Base-by-base conservation (phyloP, 352 stramenopile species). In the Pilasporangium apinafurcum region DNA sequence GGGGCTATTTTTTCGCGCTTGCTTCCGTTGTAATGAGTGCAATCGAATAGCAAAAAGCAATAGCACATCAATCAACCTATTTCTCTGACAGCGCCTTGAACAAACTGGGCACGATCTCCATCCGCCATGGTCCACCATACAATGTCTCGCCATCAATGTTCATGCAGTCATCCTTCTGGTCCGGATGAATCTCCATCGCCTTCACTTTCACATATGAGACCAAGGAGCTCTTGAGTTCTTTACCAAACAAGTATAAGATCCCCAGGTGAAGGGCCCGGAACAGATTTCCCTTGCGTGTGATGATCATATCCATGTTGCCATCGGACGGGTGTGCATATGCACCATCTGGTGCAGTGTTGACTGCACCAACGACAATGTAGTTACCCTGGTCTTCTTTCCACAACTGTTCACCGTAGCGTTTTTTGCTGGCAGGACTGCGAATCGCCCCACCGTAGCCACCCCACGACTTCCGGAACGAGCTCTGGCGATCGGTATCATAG, bases 1-100 rank as follows among this genome's bases (percentile, higher is more conserved):
- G n/a, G n/a, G n/a, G n/a, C n/a, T n/a, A n/a, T n/a, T n/a, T n/a
- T n/a, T n/a, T n/a, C n/a, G n/a, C n/a, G n/a, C n/a, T n/a, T n/a
- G n/a, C n/a, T n/a, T n/a, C n/a, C n/a, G n/a, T n/a, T n/a, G n/a
- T n/a, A n/a, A n/a, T n/a, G n/a, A n/a, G n/a, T n/a, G n/a, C n/a
- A n/a, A n/a, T n/a, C n/a, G n/a, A n/a, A n/a, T n/a, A n/a, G n/a
- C n/a, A n/a, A n/a, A n/a, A n/a, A n/a, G n/a, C n/a, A n/a, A n/a
- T n/a, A n/a, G n/a, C n/a, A n/a, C n/a, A n/a, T n/a, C 37, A 18
- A 3, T 16, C n/a, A 13, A 18, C 29, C 40, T 84, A 91, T 53
- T 91, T 92, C 51, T 92, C 79, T 2, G 79, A 92, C 16, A 92
- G 56, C 37, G 80, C 79, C 56, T 92, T 92, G 59, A 92, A 92